phyloP scores from a whole-genome alignment of 176 grass and related monocot genomes.

The Bromus sterilis region DNA sequence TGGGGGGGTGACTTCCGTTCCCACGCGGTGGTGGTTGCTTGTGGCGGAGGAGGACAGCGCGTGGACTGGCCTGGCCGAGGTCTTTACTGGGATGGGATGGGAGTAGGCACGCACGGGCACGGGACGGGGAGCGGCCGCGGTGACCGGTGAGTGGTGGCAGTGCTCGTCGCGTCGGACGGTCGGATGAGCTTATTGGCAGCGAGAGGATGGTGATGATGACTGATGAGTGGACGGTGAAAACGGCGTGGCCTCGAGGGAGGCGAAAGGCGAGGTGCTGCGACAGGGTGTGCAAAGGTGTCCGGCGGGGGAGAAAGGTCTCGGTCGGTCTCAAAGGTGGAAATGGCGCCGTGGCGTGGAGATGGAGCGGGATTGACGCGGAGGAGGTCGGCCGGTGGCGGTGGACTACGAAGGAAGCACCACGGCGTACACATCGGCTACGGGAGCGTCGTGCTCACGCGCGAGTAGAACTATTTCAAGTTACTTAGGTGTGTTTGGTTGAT shows the following conservation, averaged over 20 bases:
- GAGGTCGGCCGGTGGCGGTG: background rate
- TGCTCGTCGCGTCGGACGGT: conserved; percentile 5
- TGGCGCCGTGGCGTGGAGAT: background rate
- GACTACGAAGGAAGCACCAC: background rate
- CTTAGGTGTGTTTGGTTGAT: no score
- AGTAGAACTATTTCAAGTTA: no score
- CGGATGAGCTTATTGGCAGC: background rate
- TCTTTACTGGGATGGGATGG: background rate
- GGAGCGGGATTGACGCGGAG: background rate
- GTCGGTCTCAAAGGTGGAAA: no score
- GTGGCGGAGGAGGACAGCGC: conserved; percentile 20
- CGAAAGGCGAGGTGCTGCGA: conserved; percentile 13
- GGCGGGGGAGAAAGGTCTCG: no score
- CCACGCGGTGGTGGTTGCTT: conserved; percentile 19
- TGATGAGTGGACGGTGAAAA: background rate
- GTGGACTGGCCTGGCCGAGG: conserved; percentile 20
- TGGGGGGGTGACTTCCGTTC: background rate
- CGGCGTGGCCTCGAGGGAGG: conserved; percentile 11
- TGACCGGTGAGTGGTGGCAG: background rate
- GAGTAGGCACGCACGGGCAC: no score
- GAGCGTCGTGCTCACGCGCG: no score
- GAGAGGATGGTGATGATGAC: no score
- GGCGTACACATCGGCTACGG: no score
- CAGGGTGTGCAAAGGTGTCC: background rate
- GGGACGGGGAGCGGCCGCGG: conserved; percentile 5